Evolutionary conservation across 2,329 filamentous ascomycete species (phyloP).

Genomic region (Beauveria pseudobassiana): DNA sequence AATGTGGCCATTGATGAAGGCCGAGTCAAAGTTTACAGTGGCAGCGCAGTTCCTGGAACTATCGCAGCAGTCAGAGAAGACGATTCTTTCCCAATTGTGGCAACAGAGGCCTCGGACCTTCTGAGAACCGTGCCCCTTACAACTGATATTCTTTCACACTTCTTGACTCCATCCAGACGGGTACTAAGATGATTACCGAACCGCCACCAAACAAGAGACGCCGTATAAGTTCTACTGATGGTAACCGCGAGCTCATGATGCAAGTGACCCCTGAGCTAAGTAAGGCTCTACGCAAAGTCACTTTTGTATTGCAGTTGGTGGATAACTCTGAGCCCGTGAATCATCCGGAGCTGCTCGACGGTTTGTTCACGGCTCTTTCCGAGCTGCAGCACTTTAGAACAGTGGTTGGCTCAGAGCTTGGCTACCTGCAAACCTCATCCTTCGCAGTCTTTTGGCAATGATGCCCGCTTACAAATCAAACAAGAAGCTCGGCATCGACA

Average conservation of each 20-base stretch:
- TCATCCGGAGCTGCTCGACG: constrained; percentile 69
- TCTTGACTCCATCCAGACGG: constrained; percentile 67
- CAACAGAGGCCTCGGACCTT: constrained; percentile 61
- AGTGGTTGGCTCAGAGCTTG: constrained; percentile 76
- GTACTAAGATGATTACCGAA: constrained; percentile 64
- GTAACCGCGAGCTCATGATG: constrained; percentile 49
- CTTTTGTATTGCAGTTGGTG: constrained; percentile 80
- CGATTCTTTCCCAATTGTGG: constrained; percentile 30
- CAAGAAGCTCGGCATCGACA: constrained; percentile 60
- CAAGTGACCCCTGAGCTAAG: constrained; percentile 60
- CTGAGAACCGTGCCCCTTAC: constrained; percentile 67
- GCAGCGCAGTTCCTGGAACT: constrained; percentile 58
- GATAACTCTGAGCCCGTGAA: constrained; percentile 70
- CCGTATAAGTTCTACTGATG: constrained; percentile 67
- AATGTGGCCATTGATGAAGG: constrained; percentile 67
- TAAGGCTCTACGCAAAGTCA: constrained; percentile 65
- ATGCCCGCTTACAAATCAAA: constrained; percentile 66
- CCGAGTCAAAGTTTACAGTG: constrained; percentile 49
- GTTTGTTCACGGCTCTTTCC: constrained; percentile 76
- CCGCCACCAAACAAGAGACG: constrained; percentile 71
- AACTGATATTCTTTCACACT: constrained; percentile 61
- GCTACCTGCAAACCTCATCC: constrained; percentile 82
- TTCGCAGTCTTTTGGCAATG: constrained; percentile 76
- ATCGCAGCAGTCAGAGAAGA: constrained; percentile 38
- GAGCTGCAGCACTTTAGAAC: constrained; percentile 80